Evolutionary conservation across 2,329 filamentous ascomycete genomes (phyloP).

Genomic region (Fusarium mangiferae): DNA sequence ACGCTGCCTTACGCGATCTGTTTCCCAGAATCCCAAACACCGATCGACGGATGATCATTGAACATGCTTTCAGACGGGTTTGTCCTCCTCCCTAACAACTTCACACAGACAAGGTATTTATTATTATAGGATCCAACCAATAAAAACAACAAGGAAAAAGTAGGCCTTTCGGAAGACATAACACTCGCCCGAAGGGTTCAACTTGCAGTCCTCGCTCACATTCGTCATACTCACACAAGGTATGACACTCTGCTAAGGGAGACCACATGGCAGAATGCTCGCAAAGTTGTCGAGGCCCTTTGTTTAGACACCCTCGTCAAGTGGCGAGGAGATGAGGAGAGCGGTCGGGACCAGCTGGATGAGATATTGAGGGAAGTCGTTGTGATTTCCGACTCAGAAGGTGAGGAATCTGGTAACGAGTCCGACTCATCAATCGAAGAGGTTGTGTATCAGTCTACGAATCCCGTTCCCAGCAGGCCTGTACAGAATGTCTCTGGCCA

Average conservation of each 20-base stretch:
- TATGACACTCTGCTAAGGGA: constrained; percentile 71
- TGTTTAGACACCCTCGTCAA: constrained; percentile 75
- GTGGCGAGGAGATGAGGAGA: constrained; percentile 78
- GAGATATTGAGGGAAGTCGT: constrained; percentile 74
- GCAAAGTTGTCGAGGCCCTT: constrained; percentile 68
- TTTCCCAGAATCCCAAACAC: constrained; percentile 74
- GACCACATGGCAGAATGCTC: constrained; percentile 67
- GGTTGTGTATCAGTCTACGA: constrained; percentile 21
- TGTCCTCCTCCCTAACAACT: constrained; percentile 38
- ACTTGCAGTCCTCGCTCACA: constrained; percentile 73
- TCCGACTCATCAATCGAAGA: constrained; percentile 48
- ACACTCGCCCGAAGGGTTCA: constrained; percentile 71
- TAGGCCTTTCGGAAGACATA: constrained; percentile 66
- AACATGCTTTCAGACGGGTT: constrained; percentile 72
- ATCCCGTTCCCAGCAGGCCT: constrained; percentile 10
- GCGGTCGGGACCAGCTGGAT: constrained; percentile 72
- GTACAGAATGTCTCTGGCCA: constrained; percentile 22
- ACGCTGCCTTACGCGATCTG: constrained; percentile 69
- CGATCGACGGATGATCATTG: constrained; percentile 70
- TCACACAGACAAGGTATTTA: constrained; percentile 19
- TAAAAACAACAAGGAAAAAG: constrained; percentile 64
- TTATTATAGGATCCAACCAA: constrained; percentile 58
- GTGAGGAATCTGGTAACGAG: constrained; percentile 54
- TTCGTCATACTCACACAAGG: constrained; percentile 72
- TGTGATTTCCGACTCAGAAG: constrained; percentile 71